phyloP scores from a whole-genome alignment of 1,139 yeast species.

The Debaryomycetaceae sp. region DNA sequence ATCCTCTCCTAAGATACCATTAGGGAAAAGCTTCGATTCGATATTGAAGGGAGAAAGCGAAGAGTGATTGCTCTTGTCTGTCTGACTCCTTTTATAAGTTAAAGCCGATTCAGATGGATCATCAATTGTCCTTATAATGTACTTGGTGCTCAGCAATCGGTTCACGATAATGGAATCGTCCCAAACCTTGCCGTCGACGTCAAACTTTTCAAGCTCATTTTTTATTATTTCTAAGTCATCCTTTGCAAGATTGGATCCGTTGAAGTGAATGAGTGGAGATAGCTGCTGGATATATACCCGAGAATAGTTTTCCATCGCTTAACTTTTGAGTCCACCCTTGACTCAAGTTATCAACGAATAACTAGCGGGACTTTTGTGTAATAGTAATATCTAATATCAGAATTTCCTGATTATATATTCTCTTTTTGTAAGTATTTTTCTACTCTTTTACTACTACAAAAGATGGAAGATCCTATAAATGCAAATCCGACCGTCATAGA shows the following conservation, averaged over 20 bases:
- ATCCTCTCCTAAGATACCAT: conserved; percentile 33
- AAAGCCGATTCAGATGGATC: conserved; percentile 1
- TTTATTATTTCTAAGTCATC: conserved; percentile 5
- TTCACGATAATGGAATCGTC: conserved; percentile 39
- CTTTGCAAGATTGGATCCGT: conserved; percentile 8
- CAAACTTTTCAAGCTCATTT: conserved; percentile 15
- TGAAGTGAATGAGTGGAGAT: conserved; percentile 31
- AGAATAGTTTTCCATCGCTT: conserved; percentile 31
- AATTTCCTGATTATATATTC: not conserved
- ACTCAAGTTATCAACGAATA: not conserved
- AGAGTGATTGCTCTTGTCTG: conserved; percentile 20
- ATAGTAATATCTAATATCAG: not conserved
- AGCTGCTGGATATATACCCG: conserved; percentile 25
- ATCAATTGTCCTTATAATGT: conserved; percentile 20
- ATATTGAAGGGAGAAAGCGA: conserved; percentile 36
- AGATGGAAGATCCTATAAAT: conserved; percentile 74
- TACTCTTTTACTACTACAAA: not conserved
- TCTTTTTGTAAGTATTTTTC: not conserved
- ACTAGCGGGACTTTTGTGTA: not conserved
- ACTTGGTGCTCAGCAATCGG: conserved; percentile 34
- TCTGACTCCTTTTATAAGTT: not conserved
- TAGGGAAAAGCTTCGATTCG: conserved; percentile 38
- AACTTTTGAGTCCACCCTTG: not conserved
- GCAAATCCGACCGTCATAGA: conserved; percentile 90
- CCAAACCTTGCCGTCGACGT: conserved; percentile 29